Base-by-base conservation (phyloP, 495 filamentous ascomycete species). In the Xylaria nigripes region DNA sequence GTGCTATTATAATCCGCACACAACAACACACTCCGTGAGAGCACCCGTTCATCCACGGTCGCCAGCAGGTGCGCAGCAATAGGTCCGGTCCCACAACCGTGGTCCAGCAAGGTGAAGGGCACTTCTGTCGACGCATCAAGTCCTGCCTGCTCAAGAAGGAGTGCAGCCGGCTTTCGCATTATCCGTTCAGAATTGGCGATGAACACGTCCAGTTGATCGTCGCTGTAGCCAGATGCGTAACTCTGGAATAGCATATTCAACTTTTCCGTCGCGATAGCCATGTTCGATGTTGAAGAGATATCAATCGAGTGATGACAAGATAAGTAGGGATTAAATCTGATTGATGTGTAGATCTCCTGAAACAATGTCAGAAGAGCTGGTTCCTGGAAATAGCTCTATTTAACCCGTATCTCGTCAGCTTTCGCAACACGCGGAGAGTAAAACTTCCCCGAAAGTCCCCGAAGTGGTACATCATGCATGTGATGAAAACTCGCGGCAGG, bases 11-110 rank as follows among this genome's bases (percentile, higher is more conserved):
- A 63, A 55, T 76, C 72, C 5, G 69, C 67, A 27, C 68, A 71
- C 5, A 72, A 40, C 22, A 76, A 62, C 45, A 61, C 69, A 57
- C 72, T 74, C 55, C 67, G 47, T 34, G 46, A 44, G 18, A 76
- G 34, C 1, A 70, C 47, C 1, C 66, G 58, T 1, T 56, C 54
- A n/a, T 61, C 45, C 16, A 71, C 45, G 15, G 49, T 51, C 19
- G 56, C 55, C 32, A 73, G 66, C 22, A 74, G 25, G 23, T 64
- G 50, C 5, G 63, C 58, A 7, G 62, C 67, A n/a, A 73, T 61
- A n/a, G 70, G 66, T 3, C 72, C 72, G 0, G 57, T 56, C 7
- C 72, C 72, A 27, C 72, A 76, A 12, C 66, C 70, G n/a, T 68
- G 68, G 47, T 76, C 72, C 3, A 76, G 53, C 6, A 76, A 56